These are phyloP conservation scores for Coemansia sp. DNA, from an alignment of 192 early-diverging fungal species.

Conservation along the genomic window DNA sequence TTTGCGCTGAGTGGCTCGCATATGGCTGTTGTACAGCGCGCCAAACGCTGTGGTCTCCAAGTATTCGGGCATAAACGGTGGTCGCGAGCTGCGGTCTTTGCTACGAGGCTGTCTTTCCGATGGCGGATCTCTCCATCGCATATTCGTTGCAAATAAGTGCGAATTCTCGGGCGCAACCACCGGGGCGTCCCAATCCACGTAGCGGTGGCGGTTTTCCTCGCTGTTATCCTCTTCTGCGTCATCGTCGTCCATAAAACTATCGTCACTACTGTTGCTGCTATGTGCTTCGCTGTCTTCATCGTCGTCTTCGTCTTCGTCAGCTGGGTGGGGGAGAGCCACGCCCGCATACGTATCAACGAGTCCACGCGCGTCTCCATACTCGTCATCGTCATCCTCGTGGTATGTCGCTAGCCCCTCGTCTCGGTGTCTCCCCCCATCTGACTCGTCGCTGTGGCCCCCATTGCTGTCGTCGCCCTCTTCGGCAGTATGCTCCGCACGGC, in stretches of 20 bases:
- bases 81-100: constrained; percentile 6
- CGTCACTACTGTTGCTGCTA: not conserved
- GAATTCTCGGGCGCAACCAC: constrained; percentile 27
- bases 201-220: constrained; percentile 3
- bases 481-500: not conserved
- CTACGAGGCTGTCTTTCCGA: not conserved
- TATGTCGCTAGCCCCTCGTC: constrained; percentile 2
- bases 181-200: not conserved
- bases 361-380: constrained; percentile 7
- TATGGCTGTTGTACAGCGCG: constrained; percentile 9
- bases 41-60: constrained; percentile 45
- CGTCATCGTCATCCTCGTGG: constrained; percentile 22
- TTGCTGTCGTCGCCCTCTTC: constrained; percentile 13
- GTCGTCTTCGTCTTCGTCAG: constrained; percentile 10
- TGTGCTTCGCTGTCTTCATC: constrained; percentile 2
- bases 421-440: not conserved
- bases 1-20: not conserved
- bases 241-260: constrained; percentile 9
- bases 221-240: constrained; percentile 10
- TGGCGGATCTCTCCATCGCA: not conserved
- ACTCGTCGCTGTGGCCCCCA: constrained; percentile 1
- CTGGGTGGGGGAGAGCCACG: constrained; percentile 7
- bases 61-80: constrained; percentile 40
- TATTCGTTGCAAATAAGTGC: constrained; percentile 7
- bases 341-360: not conserved